These are phyloP conservation scores for Phyllosticta capitalensis DNA, from an alignment of 2,329 filamentous ascomycete genomes.

Conservation along the genomic window DNA sequence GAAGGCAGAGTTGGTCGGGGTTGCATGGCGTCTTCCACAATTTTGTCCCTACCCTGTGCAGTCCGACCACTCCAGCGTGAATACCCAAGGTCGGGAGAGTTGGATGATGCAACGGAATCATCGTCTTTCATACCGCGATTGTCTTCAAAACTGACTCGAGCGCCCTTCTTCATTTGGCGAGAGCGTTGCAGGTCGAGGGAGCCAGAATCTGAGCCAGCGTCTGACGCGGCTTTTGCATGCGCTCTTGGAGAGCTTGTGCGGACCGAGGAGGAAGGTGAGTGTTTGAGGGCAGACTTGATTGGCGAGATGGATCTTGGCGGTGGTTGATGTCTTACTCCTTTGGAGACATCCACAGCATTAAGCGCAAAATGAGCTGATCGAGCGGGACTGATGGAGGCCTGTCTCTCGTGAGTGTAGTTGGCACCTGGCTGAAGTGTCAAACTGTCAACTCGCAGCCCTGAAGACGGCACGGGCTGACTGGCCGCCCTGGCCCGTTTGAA, in stretches of 20 bases:
- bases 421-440: neutral
- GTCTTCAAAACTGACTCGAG: conserved; percentile 62
- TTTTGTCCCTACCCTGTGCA: conserved; percentile 42
- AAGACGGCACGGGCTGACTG: neutral
- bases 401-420: conserved; percentile 17
- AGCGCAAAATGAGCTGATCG: conserved; percentile 59
- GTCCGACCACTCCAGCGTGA: conserved; percentile 36
- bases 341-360: conserved; percentile 40
- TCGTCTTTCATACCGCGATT: conserved; percentile 22
- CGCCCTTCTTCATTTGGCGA: conserved; percentile 51
- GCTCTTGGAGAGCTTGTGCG: conserved; percentile 28
- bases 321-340: conserved; percentile 56
- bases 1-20: conserved; percentile 64
- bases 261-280: conserved; percentile 45
- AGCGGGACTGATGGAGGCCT: conserved; percentile 49
- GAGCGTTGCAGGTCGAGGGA: conserved; percentile 17
- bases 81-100: conserved; percentile 16
- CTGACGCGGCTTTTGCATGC: conserved; percentile 26
- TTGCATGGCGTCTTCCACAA: conserved; percentile 57
- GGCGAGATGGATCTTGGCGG: conserved; percentile 64
- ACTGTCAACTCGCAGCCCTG: conserved; percentile 17
- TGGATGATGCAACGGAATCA: conserved; percentile 30
- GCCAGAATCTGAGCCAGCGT: conserved; percentile 20
- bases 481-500: neutral
- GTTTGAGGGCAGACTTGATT: conserved; percentile 67